Evolutionary conservation across 2,329 filamentous ascomycete species (phyloP).

Genomic region (Sarocladiaceae sp.): DNA sequence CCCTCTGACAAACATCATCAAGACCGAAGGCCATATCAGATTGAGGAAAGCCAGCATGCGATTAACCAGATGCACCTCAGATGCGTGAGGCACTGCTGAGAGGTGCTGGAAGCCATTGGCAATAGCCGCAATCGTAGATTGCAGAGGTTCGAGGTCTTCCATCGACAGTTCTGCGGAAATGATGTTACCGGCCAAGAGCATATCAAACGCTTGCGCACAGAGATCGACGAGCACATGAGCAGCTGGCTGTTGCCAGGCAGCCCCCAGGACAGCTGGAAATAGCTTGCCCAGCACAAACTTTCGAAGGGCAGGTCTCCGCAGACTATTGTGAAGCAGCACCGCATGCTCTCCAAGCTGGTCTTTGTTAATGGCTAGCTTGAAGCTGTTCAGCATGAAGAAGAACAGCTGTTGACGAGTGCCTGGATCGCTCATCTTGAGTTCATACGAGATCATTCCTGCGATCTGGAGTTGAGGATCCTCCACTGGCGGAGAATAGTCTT

Average conservation of each 20-base stretch:
- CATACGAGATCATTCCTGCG: constrained; percentile 52
- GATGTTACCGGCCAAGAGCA: not conserved
- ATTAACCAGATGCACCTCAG: constrained; percentile 22
- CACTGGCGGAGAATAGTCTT: constrained; percentile 50
- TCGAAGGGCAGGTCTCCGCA: constrained; percentile 40
- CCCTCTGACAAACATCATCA: not conserved
- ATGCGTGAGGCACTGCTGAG: not conserved
- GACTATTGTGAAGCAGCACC: constrained; percentile 41
- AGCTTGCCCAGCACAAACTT: constrained; percentile 47
- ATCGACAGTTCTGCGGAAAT: not conserved
- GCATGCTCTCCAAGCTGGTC: constrained; percentile 43
- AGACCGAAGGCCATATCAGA: constrained; percentile 23
- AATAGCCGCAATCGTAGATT: not conserved
- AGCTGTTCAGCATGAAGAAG: constrained; percentile 53
- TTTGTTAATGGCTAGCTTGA: constrained; percentile 49
- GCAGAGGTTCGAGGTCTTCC: not conserved
- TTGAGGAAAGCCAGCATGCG: constrained; percentile 25
- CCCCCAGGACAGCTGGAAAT: constrained; percentile 48
- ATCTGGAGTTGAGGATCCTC: constrained; percentile 54
- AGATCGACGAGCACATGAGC: not conserved
- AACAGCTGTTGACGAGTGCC: constrained; percentile 47
- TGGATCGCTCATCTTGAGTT: constrained; percentile 45
- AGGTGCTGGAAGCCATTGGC: not conserved
- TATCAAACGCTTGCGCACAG: not conserved
- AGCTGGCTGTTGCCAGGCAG: constrained; percentile 14